phyloP scores from a whole-genome alignment of 768 basidiomycete species.

The Boletus rubroflammeus region DNA sequence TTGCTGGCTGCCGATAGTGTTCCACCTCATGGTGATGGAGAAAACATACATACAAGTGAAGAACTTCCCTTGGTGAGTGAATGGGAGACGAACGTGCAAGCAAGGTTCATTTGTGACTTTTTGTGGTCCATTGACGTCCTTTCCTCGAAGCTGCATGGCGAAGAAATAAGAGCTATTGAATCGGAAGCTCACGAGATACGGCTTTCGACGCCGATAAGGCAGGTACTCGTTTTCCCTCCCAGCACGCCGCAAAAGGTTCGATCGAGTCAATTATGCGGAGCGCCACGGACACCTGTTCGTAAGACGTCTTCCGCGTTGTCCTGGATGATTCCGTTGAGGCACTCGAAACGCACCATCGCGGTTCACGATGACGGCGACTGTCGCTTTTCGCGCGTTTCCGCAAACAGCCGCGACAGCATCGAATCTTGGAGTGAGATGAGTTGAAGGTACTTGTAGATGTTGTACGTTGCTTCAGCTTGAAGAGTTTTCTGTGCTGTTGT shows the following conservation, averaged over 20 bases:
- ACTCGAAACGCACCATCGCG: constrained; percentile 4
- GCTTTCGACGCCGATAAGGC: constrained; percentile 23
- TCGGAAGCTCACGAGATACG: background rate
- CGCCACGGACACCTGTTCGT: constrained; percentile 9
- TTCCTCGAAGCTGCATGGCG: constrained; percentile 8
- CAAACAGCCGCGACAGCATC: constrained; percentile 32
- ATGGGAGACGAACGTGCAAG: background rate
- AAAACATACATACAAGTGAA: constrained; percentile 6
- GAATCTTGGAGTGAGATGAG: constrained; percentile 35
- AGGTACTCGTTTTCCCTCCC: constrained; percentile 17
- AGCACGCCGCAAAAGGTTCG: constrained; percentile 27
- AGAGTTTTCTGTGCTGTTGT: constrained; percentile 7
- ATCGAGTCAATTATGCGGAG: constrained; percentile 9
- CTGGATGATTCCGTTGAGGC: constrained; percentile 26
- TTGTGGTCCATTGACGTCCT: background rate
- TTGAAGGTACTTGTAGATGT: background rate
- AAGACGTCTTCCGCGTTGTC: constrained; percentile 24
- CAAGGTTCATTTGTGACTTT: constrained; percentile 1
- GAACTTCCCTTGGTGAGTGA: constrained; percentile 17
- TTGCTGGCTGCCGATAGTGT: constrained; percentile 2
- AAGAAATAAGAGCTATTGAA: background rate
- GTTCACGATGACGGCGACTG: constrained; percentile 3
- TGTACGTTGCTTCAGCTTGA: constrained; percentile 4
- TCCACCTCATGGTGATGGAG: constrained; percentile 18
- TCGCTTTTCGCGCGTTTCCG: constrained; percentile 6